Evolutionary conservation across 108 stramenopile genomes (phyloP).

Genomic region (Nitzschia putrida): DNA sequence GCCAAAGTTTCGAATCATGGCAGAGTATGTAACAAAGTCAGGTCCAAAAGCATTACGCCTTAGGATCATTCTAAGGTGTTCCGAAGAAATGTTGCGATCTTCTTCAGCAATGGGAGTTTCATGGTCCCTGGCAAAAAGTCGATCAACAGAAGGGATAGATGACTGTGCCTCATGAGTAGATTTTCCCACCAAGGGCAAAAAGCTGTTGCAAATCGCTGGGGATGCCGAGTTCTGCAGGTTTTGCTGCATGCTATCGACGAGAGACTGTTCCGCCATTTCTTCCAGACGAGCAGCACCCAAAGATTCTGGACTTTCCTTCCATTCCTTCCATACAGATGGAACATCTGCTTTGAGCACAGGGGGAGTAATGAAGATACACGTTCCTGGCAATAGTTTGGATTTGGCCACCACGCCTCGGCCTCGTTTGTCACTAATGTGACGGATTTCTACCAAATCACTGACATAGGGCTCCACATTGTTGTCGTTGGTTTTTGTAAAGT

Average conservation of each 20-base stretch:
- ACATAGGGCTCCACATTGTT: not conserved
- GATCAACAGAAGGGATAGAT: constrained; percentile 1
- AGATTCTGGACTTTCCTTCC: constrained; percentile 15
- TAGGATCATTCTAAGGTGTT: constrained; percentile 53
- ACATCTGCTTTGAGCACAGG: constrained; percentile 32
- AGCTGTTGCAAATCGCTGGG: constrained; percentile 7
- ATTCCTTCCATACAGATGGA: constrained; percentile 30
- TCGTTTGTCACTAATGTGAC: not conserved
- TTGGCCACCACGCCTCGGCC: constrained; percentile 61
- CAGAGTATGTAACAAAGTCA: constrained; percentile 65
- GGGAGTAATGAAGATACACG: constrained; percentile 69
- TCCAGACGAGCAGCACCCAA: constrained; percentile 36
- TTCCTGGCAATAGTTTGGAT: constrained; percentile 59
- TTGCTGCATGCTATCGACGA: constrained; percentile 56
- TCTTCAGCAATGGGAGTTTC: constrained; percentile 3
- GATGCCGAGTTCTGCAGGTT: not conserved
- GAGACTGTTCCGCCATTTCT: constrained; percentile 48
- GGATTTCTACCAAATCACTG: not conserved
- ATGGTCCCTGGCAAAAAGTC: not conserved
- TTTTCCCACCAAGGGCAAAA: constrained; percentile 22
- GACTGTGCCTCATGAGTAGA: not conserved
- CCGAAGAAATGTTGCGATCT: constrained; percentile 5
- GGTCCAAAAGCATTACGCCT: constrained; percentile 80
- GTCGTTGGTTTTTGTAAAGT: constrained; percentile 6
- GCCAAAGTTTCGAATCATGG: constrained; percentile 5